Conservation (phyloP, 768 basidiomycete species). For the Lentinula detonsa region DNA sequence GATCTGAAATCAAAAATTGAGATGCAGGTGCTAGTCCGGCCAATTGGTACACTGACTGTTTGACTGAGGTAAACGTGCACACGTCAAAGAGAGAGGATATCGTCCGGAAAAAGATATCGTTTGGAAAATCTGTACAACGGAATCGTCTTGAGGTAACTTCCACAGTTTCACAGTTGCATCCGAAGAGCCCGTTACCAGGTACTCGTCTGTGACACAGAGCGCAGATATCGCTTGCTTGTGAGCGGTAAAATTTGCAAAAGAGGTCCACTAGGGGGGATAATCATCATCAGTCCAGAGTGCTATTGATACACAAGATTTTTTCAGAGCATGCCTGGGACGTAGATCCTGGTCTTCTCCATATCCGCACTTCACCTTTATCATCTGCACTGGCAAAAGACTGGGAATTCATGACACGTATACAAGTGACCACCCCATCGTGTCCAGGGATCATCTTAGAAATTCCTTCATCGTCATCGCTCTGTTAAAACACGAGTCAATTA, state of each 20-base stretch:
- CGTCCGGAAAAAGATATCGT: constrained; percentile 56
- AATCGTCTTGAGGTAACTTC: constrained; percentile 21
- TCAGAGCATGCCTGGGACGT: constrained; percentile 31
- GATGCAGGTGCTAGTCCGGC: background rate
- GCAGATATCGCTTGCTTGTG: constrained; percentile 70
- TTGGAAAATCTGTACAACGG: constrained; percentile 36
- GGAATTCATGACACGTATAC: constrained; percentile 58
- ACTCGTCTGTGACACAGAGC: constrained; percentile 42
- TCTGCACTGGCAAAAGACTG: constrained; percentile 65
- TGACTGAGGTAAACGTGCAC: constrained; percentile 60
- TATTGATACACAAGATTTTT: background rate
- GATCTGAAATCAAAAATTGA: constrained; percentile 27
- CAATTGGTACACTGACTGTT: constrained; percentile 39
- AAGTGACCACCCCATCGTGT: constrained; percentile 71
- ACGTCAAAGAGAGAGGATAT: constrained; percentile 68
- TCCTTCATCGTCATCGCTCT: constrained; percentile 48
- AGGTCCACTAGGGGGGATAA: constrained; percentile 48
- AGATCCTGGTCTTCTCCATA: constrained; percentile 47
- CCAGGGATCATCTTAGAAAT: constrained; percentile 69
- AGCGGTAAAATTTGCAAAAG: constrained; percentile 37
- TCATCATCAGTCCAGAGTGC: constrained; percentile 7
- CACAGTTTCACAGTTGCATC: constrained; percentile 79
- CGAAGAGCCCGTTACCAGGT: constrained; percentile 74
- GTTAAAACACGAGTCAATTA: constrained; percentile 8
- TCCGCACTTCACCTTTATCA: constrained; percentile 58